Conservation (phyloP, 2,329 filamentous ascomycete genomes). For the Fusarium sp. region DNA sequence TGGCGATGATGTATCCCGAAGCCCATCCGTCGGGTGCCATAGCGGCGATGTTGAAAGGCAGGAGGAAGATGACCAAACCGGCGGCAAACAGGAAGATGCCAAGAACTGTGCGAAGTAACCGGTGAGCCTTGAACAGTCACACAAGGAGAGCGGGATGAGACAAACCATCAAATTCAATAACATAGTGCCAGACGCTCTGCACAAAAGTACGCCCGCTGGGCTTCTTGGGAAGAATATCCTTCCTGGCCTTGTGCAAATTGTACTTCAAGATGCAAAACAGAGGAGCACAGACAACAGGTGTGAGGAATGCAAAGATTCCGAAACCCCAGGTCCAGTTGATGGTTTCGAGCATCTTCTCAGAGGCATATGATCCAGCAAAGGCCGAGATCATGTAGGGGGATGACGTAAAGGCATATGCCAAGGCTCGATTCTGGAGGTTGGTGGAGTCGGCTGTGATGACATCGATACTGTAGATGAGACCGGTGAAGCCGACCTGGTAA, state of each 20-base stretch:
- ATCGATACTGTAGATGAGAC: constrained; percentile 69
- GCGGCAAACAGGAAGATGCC: constrained; percentile 14
- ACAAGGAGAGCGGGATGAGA: neutral
- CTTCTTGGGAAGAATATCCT: constrained; percentile 6
- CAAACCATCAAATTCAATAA: constrained; percentile 26
- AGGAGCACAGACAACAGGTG: neutral
- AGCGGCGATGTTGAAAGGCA: constrained; percentile 25
- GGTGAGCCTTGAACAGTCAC: neutral
- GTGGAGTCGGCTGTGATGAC: constrained; percentile 74
- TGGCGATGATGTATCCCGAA: constrained; percentile 26
- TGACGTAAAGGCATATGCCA: constrained; percentile 53
- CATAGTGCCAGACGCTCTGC: constrained; percentile 12
- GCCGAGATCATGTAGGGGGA: constrained; percentile 59
- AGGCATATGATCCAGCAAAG: constrained; percentile 69
- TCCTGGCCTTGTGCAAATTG: constrained; percentile 15
- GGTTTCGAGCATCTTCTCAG: constrained; percentile 57
- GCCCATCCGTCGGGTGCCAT: constrained; percentile 24
- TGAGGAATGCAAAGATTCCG: constrained; percentile 68
- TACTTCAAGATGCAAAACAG: neutral
- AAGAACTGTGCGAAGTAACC: neutral
- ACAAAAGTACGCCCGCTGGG: neutral
- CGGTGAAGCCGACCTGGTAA: constrained; percentile 69
- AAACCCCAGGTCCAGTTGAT: constrained; percentile 60
- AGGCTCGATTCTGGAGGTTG: constrained; percentile 48
- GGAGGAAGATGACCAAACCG: constrained; percentile 11